Evolutionary conservation across 2,329 filamentous ascomycete species (phyloP), one percentile per base, ranked within the genome.

Genomic region (Scytalidium sp.): DNA sequence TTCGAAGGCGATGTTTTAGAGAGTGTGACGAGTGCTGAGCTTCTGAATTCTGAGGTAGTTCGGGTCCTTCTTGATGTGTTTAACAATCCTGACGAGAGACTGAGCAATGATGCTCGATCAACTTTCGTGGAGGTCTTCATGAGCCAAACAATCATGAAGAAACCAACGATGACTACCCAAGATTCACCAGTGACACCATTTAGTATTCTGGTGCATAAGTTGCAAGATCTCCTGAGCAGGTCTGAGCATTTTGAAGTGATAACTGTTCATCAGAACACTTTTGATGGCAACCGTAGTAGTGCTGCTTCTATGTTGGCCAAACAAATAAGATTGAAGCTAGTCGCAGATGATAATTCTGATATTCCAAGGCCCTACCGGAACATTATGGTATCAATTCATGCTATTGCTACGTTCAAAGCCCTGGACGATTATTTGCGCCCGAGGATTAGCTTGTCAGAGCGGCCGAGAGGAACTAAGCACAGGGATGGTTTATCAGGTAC

Each of bases 231-330:
- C 50, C 80, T 99, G 50, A 99, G 94, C 74, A 85, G 94, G 59
- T 95, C 93, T 27, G 94, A 99, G 73, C 92, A 97, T 74, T 99
- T 97, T 61, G 94, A 99, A 65, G 93, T 99, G 41, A 83, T 96
- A 54, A 99, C 94, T 7, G 92, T 97, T 49, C 90, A 96, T 66
- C 88, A 96, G 54, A 96, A 95, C 60, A 86, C 89, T 4, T 88
- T 93, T 59, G 93, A 97, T 65, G 90, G 87, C 47, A 95, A 90
- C 58, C 84, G 92, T 51, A 95, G 87, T 68, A 97, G 90, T 64
- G 90, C 93, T 19, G 87, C 93, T 1, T 95, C 93, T 1, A 97
- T 99, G 92, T 78, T 99, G 5, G 92, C 91, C 3, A 97, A 97
- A 67, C 94, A 99, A 64, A 86, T 99, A 27, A 84, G 93, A 27